Evolutionary conservation across 1,284 basidiomycete species (phyloP), one percentile per base, ranked within the genome.

Genomic region (Cryptococcus hybrid): DNA sequence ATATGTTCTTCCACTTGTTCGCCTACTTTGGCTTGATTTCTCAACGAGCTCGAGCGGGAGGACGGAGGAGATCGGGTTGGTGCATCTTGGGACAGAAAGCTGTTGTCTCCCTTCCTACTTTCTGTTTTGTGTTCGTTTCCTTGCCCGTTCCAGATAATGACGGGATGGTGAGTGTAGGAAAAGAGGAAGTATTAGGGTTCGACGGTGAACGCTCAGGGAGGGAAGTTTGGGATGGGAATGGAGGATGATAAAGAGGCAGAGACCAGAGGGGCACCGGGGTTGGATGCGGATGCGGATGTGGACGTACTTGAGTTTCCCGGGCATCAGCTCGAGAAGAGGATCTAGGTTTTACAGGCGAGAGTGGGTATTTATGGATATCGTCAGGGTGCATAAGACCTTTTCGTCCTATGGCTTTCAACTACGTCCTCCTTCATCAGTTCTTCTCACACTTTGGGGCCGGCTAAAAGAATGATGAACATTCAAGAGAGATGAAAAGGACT

Each of bases 301-400:
- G 30, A 30, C 30, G 30, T 30, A 30, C 30, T 30, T 30, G 30
- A 30, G 3, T 30, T 30, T 30, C 30, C 30, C 30, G 30, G 30
- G 3, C 30, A 30, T 30, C 30, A 30, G 3, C 30, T 30, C 30
- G 30, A 30, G 30, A 30, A 30, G 30, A 30, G 30, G 30, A 4
- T 30, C 3, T 30, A 30, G 3, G 30, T 30, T 51, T 43, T 13
- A 40, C 40, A 15, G 24, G 42, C 7, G 54, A 56, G 18, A 55
- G 48, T 7, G 49, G 52, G 15, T 58, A 37, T 49, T 62, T 53
- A 45, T 61, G 63, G 71, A 93, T 88, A 70, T 93, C 90, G 70
- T 90, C 85, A 0, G 90, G 91, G 69, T 92, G 91, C 78, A 91
- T 89, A 15, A 93, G 81, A 2, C 89, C 88, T 42, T 84, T 82